Evolutionary conservation across 306 rosid species (phyloP), one percentile per base, ranked within the genome.

Genomic region (Gynostemma pentaphyllum): DNA sequence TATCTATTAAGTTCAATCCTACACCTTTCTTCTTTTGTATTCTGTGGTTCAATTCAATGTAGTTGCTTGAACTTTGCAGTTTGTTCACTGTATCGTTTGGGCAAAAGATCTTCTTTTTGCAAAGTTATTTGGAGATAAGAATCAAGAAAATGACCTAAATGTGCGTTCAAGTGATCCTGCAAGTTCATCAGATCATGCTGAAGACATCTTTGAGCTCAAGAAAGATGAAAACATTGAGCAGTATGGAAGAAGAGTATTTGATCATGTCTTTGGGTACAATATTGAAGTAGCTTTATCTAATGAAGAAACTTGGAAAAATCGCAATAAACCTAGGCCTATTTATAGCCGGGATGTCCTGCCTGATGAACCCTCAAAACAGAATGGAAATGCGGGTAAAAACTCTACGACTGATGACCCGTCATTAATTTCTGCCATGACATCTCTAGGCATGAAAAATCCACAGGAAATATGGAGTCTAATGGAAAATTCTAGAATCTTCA

Each of bases 21-120:
- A 45, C 6, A 12, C 16, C 19, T 26, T 27, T 45, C 54, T 63
- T 15, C 54, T 44, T 44, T 45, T 63, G 9, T 9, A 44, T 42
- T 32, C 37, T 46, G 42, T 51, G 11, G 45, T 56, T 14, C 66
- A 62, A 75, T 56, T 14, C 66, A 62, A 75, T 18, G 14, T 44
- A 16, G 57, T 34, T 27, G 32, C 63, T 15, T 70, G 39, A 53
- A 37, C 57, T 56, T 73, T 70, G 72, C 85, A 94, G 99, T 94
- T 94, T 74, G 94, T 94, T 72, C 99, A 94, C 82, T 94, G 97
- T 78, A 81, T 94, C 67, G 99, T 94, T 24, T 94, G 99, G 99
- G 97, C 99, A 4, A 94, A 94, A 74, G 99, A 94, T 50, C 82
- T 94, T 37, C 94, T 94, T 64, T 94, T 94, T 69, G 76, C 95